Base-by-base conservation (phyloP, 108 stramenopile genomes). In the Schizochytrium sp. region DNA sequence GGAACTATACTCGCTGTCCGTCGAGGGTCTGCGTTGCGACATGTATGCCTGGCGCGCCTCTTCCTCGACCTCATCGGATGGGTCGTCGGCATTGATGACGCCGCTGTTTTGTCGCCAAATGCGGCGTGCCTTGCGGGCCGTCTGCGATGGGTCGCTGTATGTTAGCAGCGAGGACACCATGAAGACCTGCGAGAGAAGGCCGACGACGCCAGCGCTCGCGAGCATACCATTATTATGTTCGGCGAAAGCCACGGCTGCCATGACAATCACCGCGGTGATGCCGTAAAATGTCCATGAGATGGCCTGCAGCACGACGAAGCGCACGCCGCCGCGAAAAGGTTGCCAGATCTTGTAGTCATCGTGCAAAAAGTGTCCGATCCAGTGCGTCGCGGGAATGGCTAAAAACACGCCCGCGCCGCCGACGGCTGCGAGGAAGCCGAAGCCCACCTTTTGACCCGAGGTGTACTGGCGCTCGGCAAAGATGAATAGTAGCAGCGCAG, bases 181-280 rank as follows among this genome's bases (percentile, higher is more conserved):
- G 3, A 83, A 83, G 48, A 83, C 76, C 51, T 83, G 76, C 28
- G 76, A 83, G 45, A 83, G 51, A 6, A 83, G 19, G 76, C 76
- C 76, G 76, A 83, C 48, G 76, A 83, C 76, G n/a, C 76, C 76
- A 16, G 76, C 76, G n/a, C 76, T 83, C 43, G 76, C 76, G 14
- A 83, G 51, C 76, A 83, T 6, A 23, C 63, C 76, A 23, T 83
- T 83, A 0, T 21, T 83, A 4, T 53, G 51, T 23, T 83, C 76
- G 48, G 76, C 76, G 48, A 53, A 83, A 45, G 23, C 45, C 18
- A 83, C 76, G 45, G 23, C 51, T 34, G 48, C 76, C 45, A 83
- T 53, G 48, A 83, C 76, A 1, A 83, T 83, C 0, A 47, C 10
- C 12, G 76, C 76, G 44, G 76, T 83, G 51, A 83, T 83, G 45